Conservation (phyloP, 306 rosid species). For the Lithocarpus polystachyus region DNA sequence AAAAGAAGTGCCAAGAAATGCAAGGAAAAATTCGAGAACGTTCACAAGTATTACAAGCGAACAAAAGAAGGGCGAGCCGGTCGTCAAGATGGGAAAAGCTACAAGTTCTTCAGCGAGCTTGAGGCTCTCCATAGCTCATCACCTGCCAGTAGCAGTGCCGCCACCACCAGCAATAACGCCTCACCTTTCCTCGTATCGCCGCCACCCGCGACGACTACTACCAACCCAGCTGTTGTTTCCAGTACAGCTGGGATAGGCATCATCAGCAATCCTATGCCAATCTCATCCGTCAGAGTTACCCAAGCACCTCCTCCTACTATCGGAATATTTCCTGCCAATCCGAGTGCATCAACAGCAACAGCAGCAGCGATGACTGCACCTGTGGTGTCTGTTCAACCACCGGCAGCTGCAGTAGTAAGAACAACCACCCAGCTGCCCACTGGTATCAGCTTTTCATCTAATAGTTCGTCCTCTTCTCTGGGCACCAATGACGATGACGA, state of each 20-base stretch:
- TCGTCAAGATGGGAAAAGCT: constrained; percentile 50
- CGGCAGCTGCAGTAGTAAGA: background rate
- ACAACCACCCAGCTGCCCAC: background rate
- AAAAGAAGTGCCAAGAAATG: constrained; percentile 43
- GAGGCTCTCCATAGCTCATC: constrained; percentile 44
- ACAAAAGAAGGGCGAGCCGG: constrained; percentile 54
- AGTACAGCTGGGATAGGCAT: constrained; percentile 7
- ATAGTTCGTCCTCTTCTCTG: constrained; percentile 35
- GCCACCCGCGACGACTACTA: background rate
- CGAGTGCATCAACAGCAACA: background rate
- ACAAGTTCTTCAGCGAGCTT: constrained; percentile 46
- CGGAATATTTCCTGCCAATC: constrained; percentile 6
- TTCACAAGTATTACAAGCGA: constrained; percentile 44
- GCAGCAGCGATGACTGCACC: background rate
- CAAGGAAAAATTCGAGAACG: constrained; percentile 54
- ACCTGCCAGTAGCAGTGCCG: background rate
- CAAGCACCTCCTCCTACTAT: constrained; percentile 2
- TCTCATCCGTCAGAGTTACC: constrained; percentile 27
- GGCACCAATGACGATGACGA: constrained; percentile 24
- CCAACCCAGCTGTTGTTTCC: background rate
- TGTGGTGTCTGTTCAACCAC: background rate
- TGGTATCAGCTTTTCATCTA: constrained; percentile 35
- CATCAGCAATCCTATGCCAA: constrained; percentile 38
- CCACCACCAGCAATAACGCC: background rate
- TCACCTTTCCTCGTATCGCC: background rate